These are phyloP conservation scores for Penicillium sp. DNA, from an alignment of 2,329 filamentous ascomycete species.

Conservation along the genomic window DNA sequence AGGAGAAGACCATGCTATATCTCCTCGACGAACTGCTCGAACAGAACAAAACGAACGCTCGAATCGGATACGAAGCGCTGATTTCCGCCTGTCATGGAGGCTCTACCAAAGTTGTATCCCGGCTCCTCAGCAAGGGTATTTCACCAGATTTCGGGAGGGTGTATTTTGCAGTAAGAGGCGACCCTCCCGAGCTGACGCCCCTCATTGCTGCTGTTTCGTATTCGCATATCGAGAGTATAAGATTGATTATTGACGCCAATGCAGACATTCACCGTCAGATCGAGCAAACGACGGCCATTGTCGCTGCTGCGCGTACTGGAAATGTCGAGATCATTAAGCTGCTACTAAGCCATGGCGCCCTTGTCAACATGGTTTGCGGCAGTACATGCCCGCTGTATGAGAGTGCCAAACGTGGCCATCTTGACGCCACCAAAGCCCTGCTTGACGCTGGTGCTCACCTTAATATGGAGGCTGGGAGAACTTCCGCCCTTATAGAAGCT, in stretches of 20 bases:
- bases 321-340: neutral
- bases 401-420: neutral
- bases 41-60: neutral
- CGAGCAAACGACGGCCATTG: neutral
- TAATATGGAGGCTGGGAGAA: neutral
- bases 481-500: neutral
- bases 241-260: neutral
- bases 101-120: neutral
- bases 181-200: neutral
- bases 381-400: neutral
- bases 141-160: neutral
- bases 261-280: neutral
- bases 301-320: neutral
- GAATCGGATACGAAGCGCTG: neutral
- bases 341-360: neutral
- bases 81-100: neutral
- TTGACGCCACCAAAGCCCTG: neutral
- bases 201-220: neutral
- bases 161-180: neutral
- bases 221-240: neutral
- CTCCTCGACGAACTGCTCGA: neutral
- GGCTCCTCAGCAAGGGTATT: neutral
- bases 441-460: neutral
- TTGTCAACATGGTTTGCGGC: neutral
- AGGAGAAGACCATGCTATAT: neutral